Conservation (phyloP, 2,329 filamentous ascomycete genomes). For the Rhynchosporium agropyri region DNA sequence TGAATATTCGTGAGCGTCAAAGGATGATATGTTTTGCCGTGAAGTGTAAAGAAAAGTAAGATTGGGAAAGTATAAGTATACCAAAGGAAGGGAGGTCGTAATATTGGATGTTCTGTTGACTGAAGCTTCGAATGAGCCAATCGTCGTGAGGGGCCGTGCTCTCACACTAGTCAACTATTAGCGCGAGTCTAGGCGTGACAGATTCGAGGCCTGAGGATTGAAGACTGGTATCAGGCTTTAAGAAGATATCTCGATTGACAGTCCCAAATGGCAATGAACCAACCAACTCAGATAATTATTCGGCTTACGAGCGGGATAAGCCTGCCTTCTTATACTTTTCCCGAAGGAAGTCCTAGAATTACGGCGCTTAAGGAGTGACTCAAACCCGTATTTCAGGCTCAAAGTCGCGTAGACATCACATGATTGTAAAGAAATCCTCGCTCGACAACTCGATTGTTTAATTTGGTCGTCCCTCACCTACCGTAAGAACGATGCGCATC, state of each 20-base stretch:
- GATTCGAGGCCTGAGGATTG: slow-evolving; percentile 6
- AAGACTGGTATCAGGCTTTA: neutral
- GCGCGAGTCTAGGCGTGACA: neutral
- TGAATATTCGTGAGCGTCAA: neutral
- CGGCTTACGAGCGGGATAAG: slow-evolving; percentile 28
- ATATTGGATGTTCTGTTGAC: slow-evolving; percentile 12
- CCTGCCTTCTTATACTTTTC: slow-evolving; percentile 37
- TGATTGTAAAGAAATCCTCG: slow-evolving; percentile 29
- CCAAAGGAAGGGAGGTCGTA: neutral
- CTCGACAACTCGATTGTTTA: slow-evolving; percentile 23
- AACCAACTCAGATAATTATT: slow-evolving; percentile 29
- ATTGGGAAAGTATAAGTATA: neutral
- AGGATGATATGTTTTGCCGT: neutral
- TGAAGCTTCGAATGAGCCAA: slow-evolving; percentile 16
- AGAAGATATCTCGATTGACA: slow-evolving; percentile 13
- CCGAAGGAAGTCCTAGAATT: slow-evolving; percentile 23
- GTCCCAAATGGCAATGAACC: slow-evolving; percentile 33
- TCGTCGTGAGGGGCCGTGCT: slow-evolving; percentile 1
- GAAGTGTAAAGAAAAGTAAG: neutral
- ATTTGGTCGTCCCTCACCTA: slow-evolving; percentile 31
- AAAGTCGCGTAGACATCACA: slow-evolving; percentile 32
- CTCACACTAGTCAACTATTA: slow-evolving; percentile 14
- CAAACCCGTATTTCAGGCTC: slow-evolving; percentile 28
- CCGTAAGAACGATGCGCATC: slow-evolving; percentile 15
- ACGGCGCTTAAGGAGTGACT: slow-evolving; percentile 37